Base-by-base conservation (phyloP, 1,284 basidiomycete species). In the Naganishia cerealis region DNA sequence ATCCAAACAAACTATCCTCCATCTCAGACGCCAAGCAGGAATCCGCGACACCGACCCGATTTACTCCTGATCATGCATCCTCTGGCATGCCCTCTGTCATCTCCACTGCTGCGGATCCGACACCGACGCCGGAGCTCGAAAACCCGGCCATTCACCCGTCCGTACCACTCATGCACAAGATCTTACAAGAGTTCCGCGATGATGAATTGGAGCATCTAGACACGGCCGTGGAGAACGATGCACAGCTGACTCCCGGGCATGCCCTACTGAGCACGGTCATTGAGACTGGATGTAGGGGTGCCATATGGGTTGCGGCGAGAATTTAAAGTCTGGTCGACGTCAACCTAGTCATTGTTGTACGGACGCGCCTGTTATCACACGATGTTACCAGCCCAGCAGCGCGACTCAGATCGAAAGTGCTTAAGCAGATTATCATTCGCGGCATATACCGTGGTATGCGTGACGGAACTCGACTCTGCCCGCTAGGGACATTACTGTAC, bases 161-260 rank as follows among this genome's bases (percentile, higher is more conserved):
- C 53, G 82, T 97, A 39, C 86, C 88, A 0, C 80, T 95, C 18
- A 82, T 98, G 56, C 86, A 84, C 70, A 83, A 87, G 9, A 85
- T 96, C 57, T 86, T 97, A 50, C 82, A 82, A 66, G 94, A 97
- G 78, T 92, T 97, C 79, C 84, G 94, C 69, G 94, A 97, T 79
- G 94, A 98, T 76, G 94, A 98, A 77, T 85, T 97, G 26, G 93
- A 91, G 75, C 94, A 98, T 78, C 83, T 98, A 70, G 91, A 97
- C 75, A 92, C 89, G 16, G 94, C 94, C 1, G 90, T 98, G 10
- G 88, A 90, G 72, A 86, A 97, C 75, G 86, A 92, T 75, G 88
- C 91, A 18, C 94, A 97, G 78, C 87, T 90, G 70, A 94, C 94
- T 33, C 93, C 94, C 0, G 93, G 90, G 18, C 94, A 98, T 79